Evolutionary conservation across 202 grass and related monocot species (phyloP), one percentile per base, ranked within the genome.

Genomic region (Schoenoplectus tabernaemontani): DNA sequence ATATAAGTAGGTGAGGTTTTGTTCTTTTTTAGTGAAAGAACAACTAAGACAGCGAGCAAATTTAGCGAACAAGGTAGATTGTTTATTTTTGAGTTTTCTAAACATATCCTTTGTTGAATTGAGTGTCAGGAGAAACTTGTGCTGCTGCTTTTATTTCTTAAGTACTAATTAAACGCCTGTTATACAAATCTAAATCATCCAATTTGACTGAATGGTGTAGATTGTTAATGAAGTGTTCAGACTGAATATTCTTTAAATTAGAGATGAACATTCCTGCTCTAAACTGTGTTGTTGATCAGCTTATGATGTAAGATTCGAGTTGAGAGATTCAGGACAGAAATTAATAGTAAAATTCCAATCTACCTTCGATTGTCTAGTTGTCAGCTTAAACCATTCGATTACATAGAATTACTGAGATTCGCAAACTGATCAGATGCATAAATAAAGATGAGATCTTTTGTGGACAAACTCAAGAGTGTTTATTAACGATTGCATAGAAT

Each of bases 61-160:
- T 42, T 78, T 78, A 78, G 75, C 43, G 59, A 78, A 78, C 24
- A 33, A 19, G 26, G 15, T n/a, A 33, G 28, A 51, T 74, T 74
- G 46, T 9, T 54, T 74, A 74, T 54, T 54, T 51, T 71, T 74
- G 5, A 50, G 46, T 15, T 53, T 53, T 23, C 70, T 54, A 53
- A 72, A 72, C 67, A 48, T 71, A 72, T 48, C 23, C 42, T 26
- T 32, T 50, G 3, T 41, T 17, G 42, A 26, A 26, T 50, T 39
- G 34, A 48, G 67, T 7, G 24, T 72, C 42, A 72, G 42, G 11
- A 71, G 10, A 42, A 22, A 38, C 4, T 43, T 10, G n/a, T 70
- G 16, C 9, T 70, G 20, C 41, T 26, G 9, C 5, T n/a, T 46
- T 26, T 26, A 2, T 44, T 64, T 28, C 13, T 15, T n/a, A 43